A percentile compares a stretch with the other conserved stretches of the same genome.
Evolutionary conservation across 2,329 filamentous ascomycete genomes (phyloP).

Genomic region (Sclerotinia minor): DNA sequence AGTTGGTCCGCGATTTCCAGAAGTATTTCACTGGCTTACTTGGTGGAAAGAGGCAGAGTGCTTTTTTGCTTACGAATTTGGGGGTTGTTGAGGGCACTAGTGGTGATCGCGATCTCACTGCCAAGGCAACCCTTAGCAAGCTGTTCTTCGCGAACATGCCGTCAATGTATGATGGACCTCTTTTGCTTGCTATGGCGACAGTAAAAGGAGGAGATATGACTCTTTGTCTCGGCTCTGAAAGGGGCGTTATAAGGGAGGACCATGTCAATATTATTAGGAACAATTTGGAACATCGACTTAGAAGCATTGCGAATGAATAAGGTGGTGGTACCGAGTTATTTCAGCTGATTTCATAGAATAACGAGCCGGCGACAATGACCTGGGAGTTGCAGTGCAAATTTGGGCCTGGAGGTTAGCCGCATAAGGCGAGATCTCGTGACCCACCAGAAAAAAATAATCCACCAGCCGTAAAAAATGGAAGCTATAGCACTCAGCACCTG

Average conservation of each 20-base stretch:
- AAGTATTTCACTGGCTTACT: conserved; percentile 47
- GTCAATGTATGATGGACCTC: conserved; percentile 29
- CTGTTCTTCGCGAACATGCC: conserved; percentile 30
- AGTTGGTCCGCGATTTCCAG: conserved; percentile 48
- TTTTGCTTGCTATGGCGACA: conserved; percentile 26
- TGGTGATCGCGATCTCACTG: conserved; percentile 9
- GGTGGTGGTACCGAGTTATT: conserved; percentile 8
- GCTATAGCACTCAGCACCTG: conserved; percentile 9
- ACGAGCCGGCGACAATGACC: conserved; percentile 9
- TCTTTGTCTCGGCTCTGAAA: conserved; percentile 20
- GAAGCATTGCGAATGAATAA: conserved; percentile 10
- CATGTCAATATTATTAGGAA: conserved; percentile 21
- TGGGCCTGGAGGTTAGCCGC: conserved; percentile 8
- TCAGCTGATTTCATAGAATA: conserved; percentile 11
- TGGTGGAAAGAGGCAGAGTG: conserved; percentile 46
- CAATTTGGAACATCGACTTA: conserved; percentile 10
- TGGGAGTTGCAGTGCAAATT: conserved; percentile 8
- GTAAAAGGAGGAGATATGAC: conserved; percentile 32
- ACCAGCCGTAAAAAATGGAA: conserved; percentile 10
- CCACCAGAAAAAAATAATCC: conserved; percentile 10
- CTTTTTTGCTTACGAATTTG: conserved; percentile 57
- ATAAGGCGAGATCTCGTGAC: conserved; percentile 7
- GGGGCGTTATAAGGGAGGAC: conserved; percentile 27
- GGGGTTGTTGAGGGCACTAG: conserved; percentile 45
- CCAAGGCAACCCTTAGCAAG: conserved; percentile 11